phyloP scores from a whole-genome alignment of 208 protist genomes.

The Trypanosoma avium region DNA sequence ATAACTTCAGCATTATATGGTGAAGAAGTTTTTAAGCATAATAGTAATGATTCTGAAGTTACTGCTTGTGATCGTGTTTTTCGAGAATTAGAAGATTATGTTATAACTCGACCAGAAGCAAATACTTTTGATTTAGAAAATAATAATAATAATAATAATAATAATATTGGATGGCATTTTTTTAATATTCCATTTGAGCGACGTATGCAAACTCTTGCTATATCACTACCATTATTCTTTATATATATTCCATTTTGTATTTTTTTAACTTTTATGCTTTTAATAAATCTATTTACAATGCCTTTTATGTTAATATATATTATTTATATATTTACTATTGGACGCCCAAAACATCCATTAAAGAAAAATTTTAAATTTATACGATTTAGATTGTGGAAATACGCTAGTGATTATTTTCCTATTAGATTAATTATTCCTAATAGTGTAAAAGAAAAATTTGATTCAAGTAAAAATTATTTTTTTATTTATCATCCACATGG shows the following conservation, averaged over 20 bases:
- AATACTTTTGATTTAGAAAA: slow-evolving; percentile 10
- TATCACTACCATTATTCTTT: slow-evolving; percentile 58
- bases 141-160: background rate
- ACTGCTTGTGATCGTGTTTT: slow-evolving; percentile 37
- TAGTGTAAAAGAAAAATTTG: slow-evolving; percentile 39
- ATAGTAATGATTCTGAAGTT: too few species aligned
- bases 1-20: background rate
- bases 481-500: slow-evolving; percentile 91
- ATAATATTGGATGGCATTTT: slow-evolving; percentile 10
- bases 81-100: slow-evolving; percentile 49
- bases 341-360: slow-evolving; percentile 45
- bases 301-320: slow-evolving; percentile 65
- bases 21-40: background rate
- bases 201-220: slow-evolving; percentile 28
- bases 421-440: slow-evolving; percentile 63
- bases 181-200: slow-evolving; percentile 26
- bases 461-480: slow-evolving; percentile 72
- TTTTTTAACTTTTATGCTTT: slow-evolving; percentile 34
- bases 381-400: slow-evolving; percentile 43
- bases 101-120: slow-evolving; percentile 15
- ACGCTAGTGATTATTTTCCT: slow-evolving; percentile 87
- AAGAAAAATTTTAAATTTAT: slow-evolving; percentile 26
- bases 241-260: slow-evolving; percentile 57
- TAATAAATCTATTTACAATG: slow-evolving; percentile 36
- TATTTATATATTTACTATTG: slow-evolving; percentile 67